Evolutionary conservation across 1,139 yeast genomes (phyloP).

Genomic region (Taiozyma sp.): DNA sequence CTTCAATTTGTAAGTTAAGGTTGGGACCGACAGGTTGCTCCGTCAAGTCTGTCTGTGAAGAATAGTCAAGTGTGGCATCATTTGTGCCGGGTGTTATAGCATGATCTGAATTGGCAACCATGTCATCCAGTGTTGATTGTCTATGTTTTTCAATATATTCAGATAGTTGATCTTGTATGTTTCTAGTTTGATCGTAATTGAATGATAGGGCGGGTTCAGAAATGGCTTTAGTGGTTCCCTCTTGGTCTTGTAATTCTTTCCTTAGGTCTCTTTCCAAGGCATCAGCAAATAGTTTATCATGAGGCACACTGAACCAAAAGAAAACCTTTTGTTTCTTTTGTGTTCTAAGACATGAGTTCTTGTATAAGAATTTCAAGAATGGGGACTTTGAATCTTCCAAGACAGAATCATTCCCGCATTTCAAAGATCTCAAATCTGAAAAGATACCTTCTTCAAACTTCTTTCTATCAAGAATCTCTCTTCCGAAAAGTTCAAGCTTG

Average conservation of each 20-base stretch:
- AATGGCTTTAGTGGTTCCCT: slow-evolving; percentile 56
- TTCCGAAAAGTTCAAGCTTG: slow-evolving; percentile 86
- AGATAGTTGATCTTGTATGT: slow-evolving; percentile 44
- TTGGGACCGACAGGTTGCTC: neutral
- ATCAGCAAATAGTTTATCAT: slow-evolving; percentile 88
- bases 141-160: slow-evolving; percentile 40
- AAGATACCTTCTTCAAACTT: slow-evolving; percentile 97
- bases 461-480: slow-evolving; percentile 78
- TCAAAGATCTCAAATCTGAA: slow-evolving; percentile 81
- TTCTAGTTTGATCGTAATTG: slow-evolving; percentile 40
- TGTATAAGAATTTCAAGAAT: slow-evolving; percentile 78
- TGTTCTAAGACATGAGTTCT: slow-evolving; percentile 84
- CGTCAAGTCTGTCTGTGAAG: neutral
- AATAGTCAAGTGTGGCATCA: neutral
- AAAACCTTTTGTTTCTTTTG: slow-evolving; percentile 97
- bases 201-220: slow-evolving; percentile 64
- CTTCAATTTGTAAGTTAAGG: neutral
- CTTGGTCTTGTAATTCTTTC: slow-evolving; percentile 57
- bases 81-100: neutral
- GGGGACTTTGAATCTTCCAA: slow-evolving; percentile 86
- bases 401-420: slow-evolving; percentile 85
- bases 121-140: slow-evolving; percentile 7
- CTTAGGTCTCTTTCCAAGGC: slow-evolving; percentile 91
- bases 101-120: neutral
- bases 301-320: slow-evolving; percentile 95